A percentile compares a stretch with the other conserved stretches of the same genome.
Evolutionary conservation across 495 filamentous ascomycete species (phyloP).

Genomic region (Neurospora hispaniola): DNA sequence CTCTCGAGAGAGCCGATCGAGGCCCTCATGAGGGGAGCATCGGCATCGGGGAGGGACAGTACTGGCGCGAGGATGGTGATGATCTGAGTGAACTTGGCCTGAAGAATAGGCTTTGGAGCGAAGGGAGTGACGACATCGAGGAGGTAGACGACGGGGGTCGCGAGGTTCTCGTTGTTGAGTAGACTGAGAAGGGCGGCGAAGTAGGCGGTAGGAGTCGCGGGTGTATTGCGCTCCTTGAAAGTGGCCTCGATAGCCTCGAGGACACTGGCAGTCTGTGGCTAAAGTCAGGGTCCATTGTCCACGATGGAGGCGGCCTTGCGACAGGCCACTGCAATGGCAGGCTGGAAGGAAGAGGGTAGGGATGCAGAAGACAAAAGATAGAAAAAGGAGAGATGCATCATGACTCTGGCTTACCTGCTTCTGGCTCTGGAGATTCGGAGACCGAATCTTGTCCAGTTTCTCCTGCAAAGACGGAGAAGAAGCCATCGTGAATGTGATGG

Average conservation of each 20-base stretch:
- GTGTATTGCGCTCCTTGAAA: constrained; percentile 72
- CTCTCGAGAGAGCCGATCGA: constrained; percentile 92
- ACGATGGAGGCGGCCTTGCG: constrained; percentile 3
- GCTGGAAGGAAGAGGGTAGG: background rate
- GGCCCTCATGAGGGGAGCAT: constrained; percentile 74
- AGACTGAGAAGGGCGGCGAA: constrained; percentile 93
- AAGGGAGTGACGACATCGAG: constrained; percentile 81
- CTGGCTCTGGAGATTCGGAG: constrained; percentile 90
- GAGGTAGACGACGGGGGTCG: constrained; percentile 84
- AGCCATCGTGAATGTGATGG: constrained; percentile 29
- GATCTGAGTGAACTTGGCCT: constrained; percentile 89
- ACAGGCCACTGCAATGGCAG: background rate
- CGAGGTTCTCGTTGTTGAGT: constrained; percentile 76
- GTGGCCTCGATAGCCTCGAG: constrained; percentile 88
- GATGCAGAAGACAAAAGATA: background rate
- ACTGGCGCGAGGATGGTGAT: constrained; percentile 76
- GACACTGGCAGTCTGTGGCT: constrained; percentile 66
- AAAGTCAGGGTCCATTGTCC: constrained; percentile 5
- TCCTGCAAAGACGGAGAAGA: constrained; percentile 60
- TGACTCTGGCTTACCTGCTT: constrained; percentile 55
- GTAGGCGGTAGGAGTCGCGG: constrained; percentile 78
- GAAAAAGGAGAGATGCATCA: background rate
- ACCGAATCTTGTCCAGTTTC: constrained; percentile 91
- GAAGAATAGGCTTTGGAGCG: constrained; percentile 73
- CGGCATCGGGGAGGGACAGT: constrained; percentile 66